These are phyloP conservation scores for Backusella luteola DNA, from an alignment of 192 early-diverging fungal species.

Conservation along the genomic window DNA sequence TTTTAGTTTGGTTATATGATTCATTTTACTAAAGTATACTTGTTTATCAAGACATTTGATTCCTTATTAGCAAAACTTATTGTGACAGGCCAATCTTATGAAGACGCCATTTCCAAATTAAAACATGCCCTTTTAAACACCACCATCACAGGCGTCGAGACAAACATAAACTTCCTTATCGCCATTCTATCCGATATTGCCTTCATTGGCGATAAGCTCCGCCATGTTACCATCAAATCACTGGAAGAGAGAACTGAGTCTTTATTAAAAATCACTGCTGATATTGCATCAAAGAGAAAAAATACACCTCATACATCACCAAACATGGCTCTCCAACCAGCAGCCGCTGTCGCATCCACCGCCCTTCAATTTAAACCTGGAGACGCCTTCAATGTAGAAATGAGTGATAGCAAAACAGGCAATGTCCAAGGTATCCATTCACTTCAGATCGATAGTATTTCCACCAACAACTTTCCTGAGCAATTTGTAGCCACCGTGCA, in stretches of 20 bases:
- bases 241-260: slow-evolving; percentile 48
- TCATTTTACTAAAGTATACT: background rate
- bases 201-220: slow-evolving; percentile 57
- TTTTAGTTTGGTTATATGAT: background rate
- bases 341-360: background rate
- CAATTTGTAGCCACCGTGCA: slow-evolving; percentile 13
- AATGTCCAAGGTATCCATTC: background rate
- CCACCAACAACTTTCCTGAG: slow-evolving; percentile 28
- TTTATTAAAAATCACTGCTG: background rate
- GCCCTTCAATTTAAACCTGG: slow-evolving; percentile 35
- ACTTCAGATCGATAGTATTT: slow-evolving; percentile 23
- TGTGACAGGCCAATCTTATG: slow-evolving; percentile 73
- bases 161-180: slow-evolving; percentile 89
- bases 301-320: background rate
- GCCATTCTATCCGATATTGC: slow-evolving; percentile 69
- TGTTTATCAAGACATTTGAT: slow-evolving; percentile 65
- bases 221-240: slow-evolving; percentile 82
- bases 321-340: background rate
- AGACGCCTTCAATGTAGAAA: slow-evolving; percentile 25
- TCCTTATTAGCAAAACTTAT: slow-evolving; percentile 94
- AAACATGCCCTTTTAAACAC: slow-evolving; percentile 12
- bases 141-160: slow-evolving; percentile 75
- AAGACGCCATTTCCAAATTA: slow-evolving; percentile 60
- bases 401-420: background rate
- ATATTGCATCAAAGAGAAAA: background rate